phyloP scores from a whole-genome alignment of 768 basidiomycete species.

The Phanerodontia chrysosporium region DNA sequence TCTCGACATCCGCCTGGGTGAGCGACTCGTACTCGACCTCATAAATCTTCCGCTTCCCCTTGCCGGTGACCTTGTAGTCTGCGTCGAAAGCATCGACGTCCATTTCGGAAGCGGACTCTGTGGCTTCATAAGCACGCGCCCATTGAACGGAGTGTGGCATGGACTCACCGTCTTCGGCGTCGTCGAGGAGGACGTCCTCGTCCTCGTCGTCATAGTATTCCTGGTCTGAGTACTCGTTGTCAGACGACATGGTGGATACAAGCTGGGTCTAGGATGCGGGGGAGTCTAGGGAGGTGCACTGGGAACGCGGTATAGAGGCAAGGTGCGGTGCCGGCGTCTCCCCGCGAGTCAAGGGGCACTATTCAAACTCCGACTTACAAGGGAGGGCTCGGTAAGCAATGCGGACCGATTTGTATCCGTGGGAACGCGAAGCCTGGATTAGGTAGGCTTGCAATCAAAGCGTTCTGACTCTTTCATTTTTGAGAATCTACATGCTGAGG shows the following conservation, averaged over 20 bases:
- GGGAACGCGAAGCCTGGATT: not conserved
- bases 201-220: slow-evolving; percentile 72
- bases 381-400: not conserved
- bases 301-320: not conserved
- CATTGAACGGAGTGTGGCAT: slow-evolving; percentile 13
- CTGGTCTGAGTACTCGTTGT: slow-evolving; percentile 65
- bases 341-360: not conserved
- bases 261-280: not conserved
- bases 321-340: not conserved
- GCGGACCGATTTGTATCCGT: not conserved
- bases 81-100: slow-evolving; percentile 64
- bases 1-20: slow-evolving; percentile 67
- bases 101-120: slow-evolving; percentile 51
- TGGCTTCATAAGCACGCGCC: slow-evolving; percentile 18
- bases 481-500: slow-evolving; percentile 26
- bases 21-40: slow-evolving; percentile 84
- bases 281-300: not conserved
- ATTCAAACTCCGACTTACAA: not conserved
- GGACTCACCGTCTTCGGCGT: slow-evolving; percentile 52
- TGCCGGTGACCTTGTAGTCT: slow-evolving; percentile 55
- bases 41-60: slow-evolving; percentile 64
- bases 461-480: slow-evolving; percentile 1
- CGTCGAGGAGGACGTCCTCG: slow-evolving; percentile 45
- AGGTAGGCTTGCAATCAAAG: not conserved
- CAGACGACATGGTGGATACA: slow-evolving; percentile 45